Evolutionary conservation across 2,329 filamentous ascomycete genomes (phyloP).

Genomic region (Lachnellula subtilissima): DNA sequence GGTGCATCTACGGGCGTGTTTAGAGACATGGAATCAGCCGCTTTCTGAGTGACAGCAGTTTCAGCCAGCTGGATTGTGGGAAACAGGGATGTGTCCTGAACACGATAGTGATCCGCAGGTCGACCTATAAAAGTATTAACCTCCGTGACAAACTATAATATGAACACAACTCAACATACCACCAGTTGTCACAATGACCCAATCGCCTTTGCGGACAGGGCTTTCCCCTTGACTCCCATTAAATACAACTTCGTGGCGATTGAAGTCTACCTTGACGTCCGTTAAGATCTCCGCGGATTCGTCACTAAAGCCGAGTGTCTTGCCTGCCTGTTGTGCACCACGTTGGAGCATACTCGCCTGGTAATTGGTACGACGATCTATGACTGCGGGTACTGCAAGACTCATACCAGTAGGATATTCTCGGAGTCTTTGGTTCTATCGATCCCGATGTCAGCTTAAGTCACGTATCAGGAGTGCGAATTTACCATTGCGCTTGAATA

Average conservation of each 20-base stretch:
- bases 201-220: conserved; percentile 26
- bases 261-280: conserved; percentile 20
- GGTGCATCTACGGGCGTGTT: not conserved
- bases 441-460: conserved; percentile 2
- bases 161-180: conserved; percentile 8
- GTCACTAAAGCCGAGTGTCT: not conserved
- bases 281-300: not conserved
- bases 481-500: conserved; percentile 44
- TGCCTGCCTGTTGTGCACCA: not conserved
- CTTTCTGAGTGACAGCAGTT: conserved; percentile 7
- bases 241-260: conserved; percentile 22
- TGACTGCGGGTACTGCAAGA: conserved; percentile 25
- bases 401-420: conserved; percentile 33
- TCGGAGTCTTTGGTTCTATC: conserved; percentile 21
- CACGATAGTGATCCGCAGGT: conserved; percentile 20
- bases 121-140: conserved; percentile 6
- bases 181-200: conserved; percentile 20
- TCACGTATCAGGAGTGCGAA: not conserved
- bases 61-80: conserved; percentile 25
- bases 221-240: conserved; percentile 1
- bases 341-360: not conserved
- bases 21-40: not conserved
- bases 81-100: conserved; percentile 24
- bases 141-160: not conserved
- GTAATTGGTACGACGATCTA: not conserved